Evolutionary conservation across 805 yeast species (phyloP).

Genomic region (Ogataea henricii): DNA sequence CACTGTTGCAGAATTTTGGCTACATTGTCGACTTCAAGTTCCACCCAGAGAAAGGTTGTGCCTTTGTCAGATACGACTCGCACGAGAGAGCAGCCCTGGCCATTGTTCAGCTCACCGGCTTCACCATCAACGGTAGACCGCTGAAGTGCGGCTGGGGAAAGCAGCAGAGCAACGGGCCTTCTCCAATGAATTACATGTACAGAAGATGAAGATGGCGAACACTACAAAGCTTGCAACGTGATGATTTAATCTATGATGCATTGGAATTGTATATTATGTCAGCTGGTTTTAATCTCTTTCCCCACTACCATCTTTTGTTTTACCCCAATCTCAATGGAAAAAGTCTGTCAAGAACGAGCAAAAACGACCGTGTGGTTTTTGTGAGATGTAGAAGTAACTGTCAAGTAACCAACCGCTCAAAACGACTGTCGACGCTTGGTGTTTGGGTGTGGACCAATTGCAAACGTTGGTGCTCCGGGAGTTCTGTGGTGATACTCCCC

Average conservation of each 20-base stretch:
- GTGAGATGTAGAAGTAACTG: too few relatives aligned
- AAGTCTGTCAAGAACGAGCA: neutral
- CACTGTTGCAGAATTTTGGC: constrained; percentile 77
- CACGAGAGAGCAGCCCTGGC: constrained; percentile 91
- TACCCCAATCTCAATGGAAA: constrained; percentile 1
- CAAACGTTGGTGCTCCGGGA: constrained; percentile 2
- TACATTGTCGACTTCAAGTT: constrained; percentile 78
- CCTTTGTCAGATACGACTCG: constrained; percentile 82
- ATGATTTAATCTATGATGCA: constrained; percentile 12
- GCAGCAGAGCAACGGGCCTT: constrained; percentile 25
- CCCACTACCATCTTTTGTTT: neutral
- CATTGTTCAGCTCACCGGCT: constrained; percentile 74
- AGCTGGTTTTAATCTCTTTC: neutral
- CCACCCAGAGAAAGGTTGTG: constrained; percentile 82
- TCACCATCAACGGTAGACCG: constrained; percentile 72
- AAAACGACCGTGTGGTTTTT: too few relatives aligned
- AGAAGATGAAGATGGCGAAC: constrained; percentile 18
- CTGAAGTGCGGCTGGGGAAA: constrained; percentile 89
- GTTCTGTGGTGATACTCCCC: constrained; percentile 2
- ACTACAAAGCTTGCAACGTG: constrained; percentile 3
- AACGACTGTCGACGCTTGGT: constrained; percentile 3
- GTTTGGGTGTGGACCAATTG: constrained; percentile 2
- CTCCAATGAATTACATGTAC: constrained; percentile 27
- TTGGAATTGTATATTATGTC: constrained; percentile 9
- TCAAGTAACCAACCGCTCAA: neutral